Evolutionary conservation across 345 rosid genomes (phyloP).

Genomic region (Corchorus capsularis): DNA sequence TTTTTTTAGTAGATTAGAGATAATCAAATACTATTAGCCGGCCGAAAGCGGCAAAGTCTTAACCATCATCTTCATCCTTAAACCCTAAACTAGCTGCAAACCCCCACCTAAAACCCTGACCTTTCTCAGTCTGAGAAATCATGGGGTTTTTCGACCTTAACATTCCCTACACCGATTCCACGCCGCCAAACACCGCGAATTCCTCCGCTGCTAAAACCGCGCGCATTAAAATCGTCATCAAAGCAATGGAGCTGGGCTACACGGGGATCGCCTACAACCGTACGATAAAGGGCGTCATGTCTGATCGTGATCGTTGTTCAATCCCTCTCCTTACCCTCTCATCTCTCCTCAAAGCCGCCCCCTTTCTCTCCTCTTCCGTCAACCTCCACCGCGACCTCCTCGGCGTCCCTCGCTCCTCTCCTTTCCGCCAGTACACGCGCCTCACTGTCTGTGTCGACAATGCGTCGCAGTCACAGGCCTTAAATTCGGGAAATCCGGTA

Average conservation of each 20-base stretch:
- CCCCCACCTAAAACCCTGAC: not conserved
- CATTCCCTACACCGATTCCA: slow-evolving; percentile 49
- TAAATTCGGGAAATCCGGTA: slow-evolving; percentile 70
- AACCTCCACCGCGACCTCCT: slow-evolving; percentile 78
- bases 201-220: slow-evolving; percentile 30
- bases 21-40: too few species aligned
- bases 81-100: not conserved
- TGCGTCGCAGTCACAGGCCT: slow-evolving; percentile 52
- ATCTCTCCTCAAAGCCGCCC: slow-evolving; percentile 59
- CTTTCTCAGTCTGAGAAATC: slow-evolving; percentile 9
- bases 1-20: too few species aligned
- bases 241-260: slow-evolving; percentile 85
- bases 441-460: slow-evolving; percentile 65
- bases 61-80: not conserved
- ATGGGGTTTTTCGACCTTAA: slow-evolving; percentile 89
- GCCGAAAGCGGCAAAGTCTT: too few species aligned
- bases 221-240: slow-evolving; percentile 54
- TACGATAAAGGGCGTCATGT: slow-evolving; percentile 55
- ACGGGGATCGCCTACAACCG: slow-evolving; percentile 64
- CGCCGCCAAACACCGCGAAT: slow-evolving; percentile 24
- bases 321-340: slow-evolving; percentile 63
- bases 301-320: slow-evolving; percentile 61
- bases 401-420: slow-evolving; percentile 53
- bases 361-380: slow-evolving; percentile 63
- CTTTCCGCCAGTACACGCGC: slow-evolving; percentile 92